Percentiles rank a stretch among this genome's conserved stretches.
Evolutionary conservation across 805 yeast species (phyloP).

Genomic region (Nakazawaea holstii): DNA sequence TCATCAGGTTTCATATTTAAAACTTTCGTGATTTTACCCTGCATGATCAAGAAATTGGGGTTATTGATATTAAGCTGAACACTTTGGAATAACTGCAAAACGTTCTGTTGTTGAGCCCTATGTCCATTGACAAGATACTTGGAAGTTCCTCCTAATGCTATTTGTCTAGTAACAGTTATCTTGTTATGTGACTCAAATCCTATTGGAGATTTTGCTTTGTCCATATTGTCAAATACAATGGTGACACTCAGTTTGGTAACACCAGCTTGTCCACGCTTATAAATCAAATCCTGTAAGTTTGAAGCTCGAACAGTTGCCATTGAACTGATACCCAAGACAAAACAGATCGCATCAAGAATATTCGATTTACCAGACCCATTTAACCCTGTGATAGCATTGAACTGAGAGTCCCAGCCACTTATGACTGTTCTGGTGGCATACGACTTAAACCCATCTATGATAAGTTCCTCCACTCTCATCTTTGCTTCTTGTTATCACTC

Average conservation of each 20-base stretch:
- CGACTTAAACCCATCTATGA: constrained; percentile 96
- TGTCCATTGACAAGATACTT: constrained; percentile 94
- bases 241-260: constrained; percentile 96
- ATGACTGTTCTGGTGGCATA: constrained; percentile 96
- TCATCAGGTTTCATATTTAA: constrained; percentile 94
- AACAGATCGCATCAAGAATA: constrained; percentile 93
- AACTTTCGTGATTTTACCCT: constrained; percentile 96
- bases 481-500: neutral
- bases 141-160: constrained; percentile 85
- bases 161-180: constrained; percentile 88
- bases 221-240: constrained; percentile 87
- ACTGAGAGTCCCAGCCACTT: constrained; percentile 92
- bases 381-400: constrained; percentile 95
- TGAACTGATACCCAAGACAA: constrained; percentile 93
- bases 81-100: constrained; percentile 83
- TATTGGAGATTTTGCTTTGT: constrained; percentile 71
- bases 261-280: constrained; percentile 97
- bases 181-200: constrained; percentile 76
- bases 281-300: constrained; percentile 87
- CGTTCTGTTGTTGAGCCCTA: constrained; percentile 92
- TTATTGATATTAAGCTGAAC: constrained; percentile 95
- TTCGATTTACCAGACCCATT: constrained; percentile 98
- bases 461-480: constrained; percentile 94
- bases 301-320: constrained; percentile 95
- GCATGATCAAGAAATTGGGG: constrained; percentile 97